Base-by-base conservation (phyloP, 1,284 basidiomycete genomes). In the Tilletia caries region DNA sequence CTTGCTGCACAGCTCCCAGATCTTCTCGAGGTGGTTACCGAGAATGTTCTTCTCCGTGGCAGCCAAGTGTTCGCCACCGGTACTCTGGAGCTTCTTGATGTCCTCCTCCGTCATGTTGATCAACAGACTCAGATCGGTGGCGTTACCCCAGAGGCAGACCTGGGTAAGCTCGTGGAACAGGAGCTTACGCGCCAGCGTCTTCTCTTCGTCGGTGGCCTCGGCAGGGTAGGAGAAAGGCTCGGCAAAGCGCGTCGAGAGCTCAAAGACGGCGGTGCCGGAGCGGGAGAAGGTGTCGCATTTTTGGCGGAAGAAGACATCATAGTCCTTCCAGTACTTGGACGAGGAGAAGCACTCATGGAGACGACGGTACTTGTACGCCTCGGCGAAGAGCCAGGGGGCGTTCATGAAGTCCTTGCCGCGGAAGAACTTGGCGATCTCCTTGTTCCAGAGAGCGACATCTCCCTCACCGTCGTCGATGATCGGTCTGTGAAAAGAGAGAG, bases 61-160 rank as follows among this genome's bases (percentile, higher is more conserved):
- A 6, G 95, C 94, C 62, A 98, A 89, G 76, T 94, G 90, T 69
- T 95, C 95, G 34, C 94, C 94, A 32, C 95, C 95, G 25, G 95
- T 97, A 20, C 93, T 94, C 84, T 98, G 95, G n/a, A 98, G 88
- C 68, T 91, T 89, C 85, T 95, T 95, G 86, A 98, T 97, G 84
- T 98, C 95, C 58, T 98, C 95, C 85, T 98, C 95, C 15, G 92
- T 93, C 95, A 97, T 97, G 86, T 98, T 93, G 85, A 97, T 98
- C 68, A 98, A 87, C 41, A 98, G 88, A 2, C 93, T 95, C 67
- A 98, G 86, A 84, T 98, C 95, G 69, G 95, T 98, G n/a, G 71
- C 68, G 52, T 71, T 71, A 48, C 73, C 69, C 72, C 70, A 70
- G 32, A 75, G 79, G 70, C 71, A 73, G 46, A 70, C 65, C 73